A percentile compares a stretch with the other conserved stretches of the same genome.
phyloP scores from a whole-genome alignment of 2,329 filamentous ascomycete species.

The Macrophomina tecta region DNA sequence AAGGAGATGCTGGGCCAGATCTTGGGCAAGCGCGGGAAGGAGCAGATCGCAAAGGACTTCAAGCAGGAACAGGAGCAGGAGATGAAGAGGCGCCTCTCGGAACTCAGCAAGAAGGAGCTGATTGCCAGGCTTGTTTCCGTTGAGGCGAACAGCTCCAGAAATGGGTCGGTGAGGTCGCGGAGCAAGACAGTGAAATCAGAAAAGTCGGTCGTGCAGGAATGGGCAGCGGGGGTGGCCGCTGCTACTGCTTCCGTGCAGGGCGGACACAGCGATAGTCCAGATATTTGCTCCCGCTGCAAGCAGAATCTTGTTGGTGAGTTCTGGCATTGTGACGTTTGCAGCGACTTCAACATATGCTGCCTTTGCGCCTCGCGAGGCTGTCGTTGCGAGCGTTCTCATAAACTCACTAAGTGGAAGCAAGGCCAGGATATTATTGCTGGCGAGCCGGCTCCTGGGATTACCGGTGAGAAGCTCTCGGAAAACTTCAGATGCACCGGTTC shows the following conservation, averaged over 20 bases:
- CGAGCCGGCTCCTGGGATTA: not conserved
- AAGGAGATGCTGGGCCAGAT: slow-evolving; percentile 41
- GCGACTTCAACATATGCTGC: slow-evolving; percentile 13
- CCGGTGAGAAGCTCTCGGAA: not conserved
- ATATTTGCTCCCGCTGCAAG: slow-evolving; percentile 5
- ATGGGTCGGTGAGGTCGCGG: not conserved
- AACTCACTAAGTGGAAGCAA: slow-evolving; percentile 1
- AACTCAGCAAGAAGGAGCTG: slow-evolving; percentile 40
- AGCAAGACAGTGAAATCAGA: not conserved
- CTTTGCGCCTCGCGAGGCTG: not conserved
- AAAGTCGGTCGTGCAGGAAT: not conserved
- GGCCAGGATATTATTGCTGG: not conserved
- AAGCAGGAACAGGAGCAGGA: slow-evolving; percentile 21
- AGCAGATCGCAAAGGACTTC: slow-evolving; percentile 34
- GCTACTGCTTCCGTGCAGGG: not conserved
- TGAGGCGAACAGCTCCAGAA: not conserved
- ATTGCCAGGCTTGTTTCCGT: slow-evolving; percentile 32
- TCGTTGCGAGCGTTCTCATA: slow-evolving; percentile 16
- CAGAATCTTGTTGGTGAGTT: not conserved
- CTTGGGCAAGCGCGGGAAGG: slow-evolving; percentile 31
- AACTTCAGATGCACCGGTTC: not conserved
- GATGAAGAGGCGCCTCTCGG: slow-evolving; percentile 33
- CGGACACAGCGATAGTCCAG: not conserved
- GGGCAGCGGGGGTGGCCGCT: not conserved
- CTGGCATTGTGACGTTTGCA: slow-evolving; percentile 14